Conservation (phyloP, 495 filamentous ascomycete species). For the Geopyxis carbonaria region DNA sequence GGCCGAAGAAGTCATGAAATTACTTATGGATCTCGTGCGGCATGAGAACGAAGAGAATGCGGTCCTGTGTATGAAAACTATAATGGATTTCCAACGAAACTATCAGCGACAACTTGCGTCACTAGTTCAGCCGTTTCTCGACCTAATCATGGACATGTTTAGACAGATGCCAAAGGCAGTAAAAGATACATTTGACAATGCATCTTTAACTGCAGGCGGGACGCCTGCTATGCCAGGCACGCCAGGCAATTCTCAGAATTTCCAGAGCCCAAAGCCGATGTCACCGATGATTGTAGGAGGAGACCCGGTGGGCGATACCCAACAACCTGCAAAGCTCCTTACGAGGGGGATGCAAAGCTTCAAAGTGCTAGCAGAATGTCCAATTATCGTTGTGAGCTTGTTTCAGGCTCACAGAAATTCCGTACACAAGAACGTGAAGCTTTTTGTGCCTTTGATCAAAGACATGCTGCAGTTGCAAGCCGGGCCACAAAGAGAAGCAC, state of each 20-base stretch:
- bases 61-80: constrained; percentile 89
- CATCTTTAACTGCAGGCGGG: constrained; percentile 37
- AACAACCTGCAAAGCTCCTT: constrained; percentile 62
- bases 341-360: constrained; percentile 94
- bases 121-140: constrained; percentile 77
- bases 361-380: constrained; percentile 93
- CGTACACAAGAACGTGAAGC: constrained; percentile 70
- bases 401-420: constrained; percentile 77
- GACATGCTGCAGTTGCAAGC: constrained; percentile 72
- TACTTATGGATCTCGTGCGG: constrained; percentile 71
- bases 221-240: constrained; percentile 57
- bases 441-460: constrained; percentile 88
- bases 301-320: constrained; percentile 55
- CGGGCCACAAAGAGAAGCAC: constrained; percentile 81
- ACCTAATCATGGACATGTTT: constrained; percentile 89
- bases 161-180: constrained; percentile 85
- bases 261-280: constrained; percentile 52
- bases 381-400: constrained; percentile 95
- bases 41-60: constrained; percentile 97
- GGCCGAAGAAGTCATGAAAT: constrained; percentile 67
- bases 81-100: constrained; percentile 88
- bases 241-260: constrained; percentile 51
- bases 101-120: constrained; percentile 56
- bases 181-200: constrained; percentile 75
- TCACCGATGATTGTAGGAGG: constrained; percentile 68